Evolutionary conservation across 2,329 filamentous ascomycete genomes (phyloP), one percentile per base, ranked within the genome.

Genomic region (Penicillium fuscoglaucum): DNA sequence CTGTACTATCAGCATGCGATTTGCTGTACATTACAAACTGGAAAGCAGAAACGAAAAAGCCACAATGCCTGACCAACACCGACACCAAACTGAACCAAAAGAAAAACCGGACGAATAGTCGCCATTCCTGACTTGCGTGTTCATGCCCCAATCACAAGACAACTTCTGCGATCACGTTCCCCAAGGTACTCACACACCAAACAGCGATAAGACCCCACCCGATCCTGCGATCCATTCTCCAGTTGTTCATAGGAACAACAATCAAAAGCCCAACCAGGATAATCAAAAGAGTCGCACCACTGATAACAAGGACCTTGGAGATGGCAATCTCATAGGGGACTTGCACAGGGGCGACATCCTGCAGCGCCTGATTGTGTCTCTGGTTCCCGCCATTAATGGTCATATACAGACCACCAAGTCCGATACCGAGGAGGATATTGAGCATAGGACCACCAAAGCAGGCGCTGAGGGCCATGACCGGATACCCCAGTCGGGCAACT

Each of bases 361-460:
- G 52, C 35, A 48, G 33, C 10, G 56, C 57, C 37, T 62, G 56
- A 17, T 59, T 29, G 33, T 55, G 61, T 51, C 55, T 62, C 17
- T n/a, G 43, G 17, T 51, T 64, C 46, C 35, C 53, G 2, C 67
- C 54, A 4, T 89, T 83, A 17, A 96, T 82, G 57, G 90, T 93
- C 84, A 97, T 95, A 72, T 93, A 96, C 40, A 91, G 84, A 17
- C 95, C 95, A 28, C 90, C 90, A 4, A 98, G 81, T n/a, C 95
- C 95, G 52, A 99, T 93, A 0, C 95, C 95, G 4, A 99, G 84
- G 0, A 99, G 79, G 62, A 99, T 99, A 68, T 99, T 99, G 41
- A 99, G 84, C 91, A 99, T 93, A 0, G 95, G 95, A 0, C 95
- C 96, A n/a, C 95, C 95, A 72, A 99, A 97, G 72, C 95, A 99